Evolutionary conservation across 1,284 basidiomycete species (phyloP).

Genomic region (Ustilago xerochloae): DNA sequence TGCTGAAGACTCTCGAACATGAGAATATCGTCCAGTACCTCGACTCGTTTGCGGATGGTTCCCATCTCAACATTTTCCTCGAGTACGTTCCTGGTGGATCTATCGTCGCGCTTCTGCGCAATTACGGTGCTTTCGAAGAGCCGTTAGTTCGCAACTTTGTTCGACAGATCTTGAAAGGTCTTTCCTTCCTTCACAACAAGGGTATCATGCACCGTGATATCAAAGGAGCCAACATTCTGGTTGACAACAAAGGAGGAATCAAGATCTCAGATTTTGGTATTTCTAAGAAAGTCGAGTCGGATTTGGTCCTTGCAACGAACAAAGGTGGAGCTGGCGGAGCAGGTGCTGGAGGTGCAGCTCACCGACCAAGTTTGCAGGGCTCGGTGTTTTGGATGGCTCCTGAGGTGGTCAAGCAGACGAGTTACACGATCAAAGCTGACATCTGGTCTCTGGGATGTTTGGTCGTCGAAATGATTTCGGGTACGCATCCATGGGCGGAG

Average conservation of each 20-base stretch:
- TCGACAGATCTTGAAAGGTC: slow-evolving; percentile 88
- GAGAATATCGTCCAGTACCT: slow-evolving; percentile 98
- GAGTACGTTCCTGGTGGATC: slow-evolving; percentile 99
- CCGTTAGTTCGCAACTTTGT: slow-evolving; percentile 93
- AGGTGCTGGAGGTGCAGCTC: slow-evolving; percentile 67
- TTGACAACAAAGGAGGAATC: slow-evolving; percentile 97
- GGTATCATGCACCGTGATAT: slow-evolving; percentile 99
- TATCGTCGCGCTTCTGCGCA: slow-evolving; percentile 88
- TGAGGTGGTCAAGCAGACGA: slow-evolving; percentile 95
- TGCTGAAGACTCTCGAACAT: slow-evolving; percentile 93
- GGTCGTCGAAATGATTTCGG: slow-evolving; percentile 98
- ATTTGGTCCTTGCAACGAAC: slow-evolving; percentile 41
- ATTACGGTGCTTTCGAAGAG: slow-evolving; percentile 97
- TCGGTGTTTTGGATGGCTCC: slow-evolving; percentile 86
- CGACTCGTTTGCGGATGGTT: slow-evolving; percentile 63
- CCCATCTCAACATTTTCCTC: slow-evolving; percentile 93
- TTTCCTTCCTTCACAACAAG: slow-evolving; percentile 90
- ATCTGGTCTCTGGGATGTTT: slow-evolving; percentile 99
- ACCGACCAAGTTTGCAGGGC: slow-evolving; percentile 91
- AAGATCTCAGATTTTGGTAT: slow-evolving; percentile 99
- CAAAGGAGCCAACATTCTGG: slow-evolving; percentile 97
- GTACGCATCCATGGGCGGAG: slow-evolving; percentile 95
- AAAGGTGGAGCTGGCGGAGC: slow-evolving; percentile 19
- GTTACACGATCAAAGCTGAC: slow-evolving; percentile 93
- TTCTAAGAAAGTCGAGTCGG: slow-evolving; percentile 95